Percentiles rank a stretch among this genome's conserved stretches.
phyloP scores from a whole-genome alignment of 352 stramenopile species.

The Phytopythium delawarense region DNA sequence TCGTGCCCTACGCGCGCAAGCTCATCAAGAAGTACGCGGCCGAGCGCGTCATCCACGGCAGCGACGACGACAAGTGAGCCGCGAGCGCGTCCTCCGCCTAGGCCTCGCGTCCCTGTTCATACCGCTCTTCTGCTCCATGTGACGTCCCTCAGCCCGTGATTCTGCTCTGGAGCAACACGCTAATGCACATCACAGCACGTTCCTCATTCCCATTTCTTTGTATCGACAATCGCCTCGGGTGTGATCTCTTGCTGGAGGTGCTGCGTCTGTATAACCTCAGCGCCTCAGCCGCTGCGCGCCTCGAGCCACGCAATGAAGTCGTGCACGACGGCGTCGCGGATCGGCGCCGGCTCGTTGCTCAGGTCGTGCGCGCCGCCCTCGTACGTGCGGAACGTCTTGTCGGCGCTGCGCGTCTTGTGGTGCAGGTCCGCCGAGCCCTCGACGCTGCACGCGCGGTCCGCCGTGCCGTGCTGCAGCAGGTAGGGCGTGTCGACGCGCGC shows the following conservation, averaged over 20 bases:
- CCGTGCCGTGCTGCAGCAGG: slow-evolving; percentile 66
- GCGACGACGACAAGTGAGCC: slow-evolving; percentile 29
- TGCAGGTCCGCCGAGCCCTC: slow-evolving; percentile 61
- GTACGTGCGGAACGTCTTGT: slow-evolving; percentile 76
- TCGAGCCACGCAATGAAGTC: slow-evolving; percentile 77
- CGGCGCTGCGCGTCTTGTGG: slow-evolving; percentile 39
- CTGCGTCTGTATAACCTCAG: no score
- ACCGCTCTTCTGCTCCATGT: not conserved
- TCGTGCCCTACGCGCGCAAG: slow-evolving; percentile 43
- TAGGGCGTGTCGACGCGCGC: slow-evolving; percentile 67
- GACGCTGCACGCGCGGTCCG: slow-evolving; percentile 67
- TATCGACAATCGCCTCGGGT: not conserved
- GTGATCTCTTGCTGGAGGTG: not conserved
- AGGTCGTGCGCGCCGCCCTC: slow-evolving; percentile 59
- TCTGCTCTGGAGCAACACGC: not conserved
- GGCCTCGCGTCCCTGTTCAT: slow-evolving; percentile 1
- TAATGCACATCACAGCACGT: not conserved
- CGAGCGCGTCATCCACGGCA: slow-evolving; percentile 28
- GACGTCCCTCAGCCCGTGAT: not conserved
- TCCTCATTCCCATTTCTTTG: not conserved
- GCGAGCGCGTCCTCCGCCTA: not conserved
- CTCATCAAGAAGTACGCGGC: slow-evolving; percentile 41
- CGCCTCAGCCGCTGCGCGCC: slow-evolving; percentile 11
- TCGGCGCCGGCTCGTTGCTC: slow-evolving; percentile 62
- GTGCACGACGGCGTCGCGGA: slow-evolving; percentile 53